Evolutionary conservation across 2,329 filamentous ascomycete species (phyloP), one percentile per base, ranked within the genome.

Genomic region (Arthrobotrys musiformis): DNA sequence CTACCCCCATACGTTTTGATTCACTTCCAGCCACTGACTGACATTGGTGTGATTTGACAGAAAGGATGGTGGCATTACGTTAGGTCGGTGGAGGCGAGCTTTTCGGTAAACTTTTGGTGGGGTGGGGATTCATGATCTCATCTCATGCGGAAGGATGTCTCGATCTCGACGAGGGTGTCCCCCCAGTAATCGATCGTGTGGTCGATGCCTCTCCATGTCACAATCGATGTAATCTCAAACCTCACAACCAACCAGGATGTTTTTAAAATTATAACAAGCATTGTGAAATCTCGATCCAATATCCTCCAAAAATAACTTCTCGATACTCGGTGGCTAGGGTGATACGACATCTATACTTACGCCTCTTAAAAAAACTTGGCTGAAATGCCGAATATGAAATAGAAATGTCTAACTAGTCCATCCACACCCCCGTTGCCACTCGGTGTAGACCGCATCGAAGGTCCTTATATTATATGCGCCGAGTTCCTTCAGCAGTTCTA

Each of bases 61-160:
- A 63, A 60, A 54, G 95, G 94, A 0, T 99, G 95, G 94, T 99
- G 95, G 95, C 95, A 99, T 85, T 98, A 97, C 83, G 92, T 98
- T 2, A 87, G 92, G 75, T 93, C 93, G 60, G 82, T 98, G 81
- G 93, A 89, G 70, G 89, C 92, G 19, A 97, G 94, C 82, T 94
- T 97, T 81, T 97, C 94, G 80, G 93, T 98, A 11, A 97, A 93
- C 82, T 98, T 97, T 82, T 99, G 95, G 95, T 99, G 93, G 92
- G 91, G 92, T 15, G 62, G 56, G 11, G 54, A 46, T 28, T n/a
- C 30, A 61, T 58, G 24, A 52, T 26, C 9, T 56, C 28, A 35
- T 22, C 24, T 35, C 11, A 8, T 11, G 8, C 44, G 19, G 11
- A 15, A 1, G 8, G 44, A 15, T 11, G 2, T 48, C 44, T 28